phyloP scores from a whole-genome alignment of 2,329 filamentous ascomycete species.

The Acrocalymma vagum region DNA sequence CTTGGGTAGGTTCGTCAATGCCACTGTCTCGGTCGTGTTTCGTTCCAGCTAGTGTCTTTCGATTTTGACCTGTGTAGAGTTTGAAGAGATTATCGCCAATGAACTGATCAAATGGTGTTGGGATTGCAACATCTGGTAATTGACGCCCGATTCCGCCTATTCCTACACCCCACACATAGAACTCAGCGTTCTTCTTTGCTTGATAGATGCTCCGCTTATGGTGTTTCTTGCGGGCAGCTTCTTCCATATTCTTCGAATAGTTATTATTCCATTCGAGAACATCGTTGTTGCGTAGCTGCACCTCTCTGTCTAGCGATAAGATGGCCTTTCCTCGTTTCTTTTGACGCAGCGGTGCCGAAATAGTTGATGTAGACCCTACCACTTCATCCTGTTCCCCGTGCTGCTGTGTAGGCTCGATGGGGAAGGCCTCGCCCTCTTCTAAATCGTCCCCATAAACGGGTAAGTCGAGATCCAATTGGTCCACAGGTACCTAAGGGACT shows the following conservation, averaged over 20 bases:
- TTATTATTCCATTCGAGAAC: conserved; percentile 65
- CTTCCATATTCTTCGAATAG: conserved; percentile 69
- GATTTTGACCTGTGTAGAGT: conserved; percentile 52
- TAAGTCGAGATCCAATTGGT: conserved; percentile 40
- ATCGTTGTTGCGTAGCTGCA: conserved; percentile 64
- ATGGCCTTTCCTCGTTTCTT: conserved; percentile 46
- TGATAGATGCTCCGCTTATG: conserved; percentile 51
- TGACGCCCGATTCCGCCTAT: conserved; percentile 62
- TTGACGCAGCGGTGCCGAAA: conserved; percentile 52
- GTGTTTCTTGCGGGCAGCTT: conserved; percentile 54
- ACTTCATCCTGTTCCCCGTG: conserved; percentile 24
- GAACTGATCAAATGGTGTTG: conserved; percentile 66
- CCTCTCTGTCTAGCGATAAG: conserved; percentile 58
- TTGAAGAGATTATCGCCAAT: conserved; percentile 64
- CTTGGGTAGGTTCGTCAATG: conserved; percentile 43
- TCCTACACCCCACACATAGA: conserved; percentile 67
- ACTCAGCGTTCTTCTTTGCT: conserved; percentile 70
- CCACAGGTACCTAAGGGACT: conserved; percentile 31
- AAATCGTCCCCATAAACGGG: conserved; percentile 44
- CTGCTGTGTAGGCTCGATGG: conserved; percentile 20
- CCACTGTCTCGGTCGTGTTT: conserved; percentile 47
- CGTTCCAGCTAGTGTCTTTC: conserved; percentile 24
- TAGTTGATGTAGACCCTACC: conserved; percentile 45
- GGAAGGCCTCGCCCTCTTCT: conserved; percentile 38
- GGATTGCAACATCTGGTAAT: conserved; percentile 50